Conservation (phyloP, 768 basidiomycete genomes). For the Amanita rimosa region DNA sequence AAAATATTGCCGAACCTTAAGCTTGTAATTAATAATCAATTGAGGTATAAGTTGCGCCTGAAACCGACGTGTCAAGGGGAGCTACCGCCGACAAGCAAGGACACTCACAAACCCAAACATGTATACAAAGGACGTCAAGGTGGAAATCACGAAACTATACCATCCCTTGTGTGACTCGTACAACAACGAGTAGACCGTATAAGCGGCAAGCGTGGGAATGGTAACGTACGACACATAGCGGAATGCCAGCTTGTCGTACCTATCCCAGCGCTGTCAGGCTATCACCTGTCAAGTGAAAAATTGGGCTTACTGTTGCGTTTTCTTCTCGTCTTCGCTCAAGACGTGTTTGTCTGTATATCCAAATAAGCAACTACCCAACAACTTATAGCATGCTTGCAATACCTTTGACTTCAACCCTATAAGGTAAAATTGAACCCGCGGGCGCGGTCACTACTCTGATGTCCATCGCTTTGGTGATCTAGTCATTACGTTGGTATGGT, state of each 20-base stretch:
- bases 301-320: conserved; percentile 78
- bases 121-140: conserved; percentile 86
- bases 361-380: conserved; percentile 4
- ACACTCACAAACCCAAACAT: conserved; percentile 95
- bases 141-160: conserved; percentile 94
- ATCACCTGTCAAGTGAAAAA: conserved; percentile 5
- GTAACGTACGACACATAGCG: conserved; percentile 88
- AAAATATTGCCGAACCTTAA: conserved; percentile 55
- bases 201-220: conserved; percentile 66
- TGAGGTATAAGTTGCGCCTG: conserved; percentile 82
- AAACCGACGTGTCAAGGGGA: conserved; percentile 8
- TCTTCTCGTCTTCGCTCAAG: conserved; percentile 93
- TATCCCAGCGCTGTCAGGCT: conserved; percentile 14
- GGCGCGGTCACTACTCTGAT: conserved; percentile 55
- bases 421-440: conserved; percentile 62
- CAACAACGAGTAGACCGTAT: conserved; percentile 70
- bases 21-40: conserved; percentile 94
- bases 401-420: conserved; percentile 77
- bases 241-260: conserved; percentile 90
- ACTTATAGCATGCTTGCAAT: conserved; percentile 11
- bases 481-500: conserved; percentile 8
- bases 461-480: conserved; percentile 89
- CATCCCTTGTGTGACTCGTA: conserved; percentile 85
- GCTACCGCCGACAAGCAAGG: conserved; percentile 5
- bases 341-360: conserved; percentile 75